Percentiles rank a stretch among this genome's conserved stretches.
These are phyloP conservation scores for Neocallimastix lanati DNA, from an alignment of 192 early-diverging fungal species.

Conservation along the genomic window DNA sequence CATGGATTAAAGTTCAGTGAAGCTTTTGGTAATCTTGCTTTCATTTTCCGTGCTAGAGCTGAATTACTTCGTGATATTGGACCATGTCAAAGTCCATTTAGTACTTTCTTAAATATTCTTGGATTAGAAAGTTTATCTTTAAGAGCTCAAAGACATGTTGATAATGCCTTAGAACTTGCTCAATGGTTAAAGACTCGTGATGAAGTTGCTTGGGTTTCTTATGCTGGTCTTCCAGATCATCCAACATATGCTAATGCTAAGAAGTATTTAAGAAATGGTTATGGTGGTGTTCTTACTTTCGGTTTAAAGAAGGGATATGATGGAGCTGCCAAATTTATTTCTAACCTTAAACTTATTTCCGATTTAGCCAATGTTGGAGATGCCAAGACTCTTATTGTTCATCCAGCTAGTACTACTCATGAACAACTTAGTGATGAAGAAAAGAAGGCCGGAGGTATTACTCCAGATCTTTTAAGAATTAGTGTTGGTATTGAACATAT, in stretches of 20 bases:
- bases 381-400: conserved; percentile 70
- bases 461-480: conserved; percentile 62
- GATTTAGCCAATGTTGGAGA: conserved; percentile 93
- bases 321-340: conserved; percentile 50
- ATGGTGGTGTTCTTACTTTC: conserved; percentile 73
- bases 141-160: conserved; percentile 65
- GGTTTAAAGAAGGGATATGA: conserved; percentile 31
- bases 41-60: conserved; percentile 55
- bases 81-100: conserved; percentile 73
- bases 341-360: conserved; percentile 61
- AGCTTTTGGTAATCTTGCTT: conserved; percentile 24
- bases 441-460: conserved; percentile 56
- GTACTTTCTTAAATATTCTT: conserved; percentile 68
- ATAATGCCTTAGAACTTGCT: conserved; percentile 63
- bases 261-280: conserved; percentile 64
- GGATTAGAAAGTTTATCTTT: conserved; percentile 82
- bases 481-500: conserved; percentile 67
- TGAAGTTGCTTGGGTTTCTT: conserved; percentile 72
- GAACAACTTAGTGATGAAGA: conserved; percentile 71
- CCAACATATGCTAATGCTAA: conserved; percentile 60
- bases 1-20: conserved; percentile 81
- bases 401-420: conserved; percentile 70
- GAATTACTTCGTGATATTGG: conserved; percentile 78
- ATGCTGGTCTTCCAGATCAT: conserved; percentile 67
- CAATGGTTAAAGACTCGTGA: conserved; percentile 54